Percentiles rank a stretch among this genome's conserved stretches.
Conservation (phyloP, 2,329 filamentous ascomycete genomes). For the Verticillium isaacii region DNA sequence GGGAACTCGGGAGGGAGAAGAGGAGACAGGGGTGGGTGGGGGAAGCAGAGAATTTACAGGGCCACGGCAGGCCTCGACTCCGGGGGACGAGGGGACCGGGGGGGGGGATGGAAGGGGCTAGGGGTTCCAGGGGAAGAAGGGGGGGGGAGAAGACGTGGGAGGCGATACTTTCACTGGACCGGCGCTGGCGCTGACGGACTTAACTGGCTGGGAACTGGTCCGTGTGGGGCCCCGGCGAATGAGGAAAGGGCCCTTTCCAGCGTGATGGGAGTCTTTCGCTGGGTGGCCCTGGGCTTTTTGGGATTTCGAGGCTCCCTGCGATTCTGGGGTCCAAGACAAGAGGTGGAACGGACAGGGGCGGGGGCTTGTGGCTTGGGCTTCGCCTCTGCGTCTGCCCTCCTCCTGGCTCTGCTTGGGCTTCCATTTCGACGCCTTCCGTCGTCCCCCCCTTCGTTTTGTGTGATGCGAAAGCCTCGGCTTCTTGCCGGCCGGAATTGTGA, state of each 20-base stretch:
- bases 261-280: not conserved
- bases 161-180: not conserved
- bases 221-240: not conserved
- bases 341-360: not conserved
- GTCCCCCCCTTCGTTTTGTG: too few relatives aligned
- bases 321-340: not conserved
- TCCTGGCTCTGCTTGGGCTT: not conserved
- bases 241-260: not conserved
- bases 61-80: not conserved
- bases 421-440: too few relatives aligned
- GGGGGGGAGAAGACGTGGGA: not conserved
- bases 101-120: not conserved
- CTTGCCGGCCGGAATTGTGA: too few relatives aligned
- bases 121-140: not conserved
- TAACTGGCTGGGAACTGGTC: not conserved
- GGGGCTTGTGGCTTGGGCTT: not conserved
- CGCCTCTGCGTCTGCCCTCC: not conserved
- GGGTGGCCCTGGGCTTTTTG: not conserved
- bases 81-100: not conserved
- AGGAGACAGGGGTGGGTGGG: not conserved
- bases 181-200: not conserved
- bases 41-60: not conserved
- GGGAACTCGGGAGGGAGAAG: not conserved
- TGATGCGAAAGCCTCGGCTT: too few relatives aligned
- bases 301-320: not conserved